These are phyloP conservation scores for Xylariaceae sp. DNA, from an alignment of 2,329 filamentous ascomycete genomes.

Conservation along the genomic window DNA sequence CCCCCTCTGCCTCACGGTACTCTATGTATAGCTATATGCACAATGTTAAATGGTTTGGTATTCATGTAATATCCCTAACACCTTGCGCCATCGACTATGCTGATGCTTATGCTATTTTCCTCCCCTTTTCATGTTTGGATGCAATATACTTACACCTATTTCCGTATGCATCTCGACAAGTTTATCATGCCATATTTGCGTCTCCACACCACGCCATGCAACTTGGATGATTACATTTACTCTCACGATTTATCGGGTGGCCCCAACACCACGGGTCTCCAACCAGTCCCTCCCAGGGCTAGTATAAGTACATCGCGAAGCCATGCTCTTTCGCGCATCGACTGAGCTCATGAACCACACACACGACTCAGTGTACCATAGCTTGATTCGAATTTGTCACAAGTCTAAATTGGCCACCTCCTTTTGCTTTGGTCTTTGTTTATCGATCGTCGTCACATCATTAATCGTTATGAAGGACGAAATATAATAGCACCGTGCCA, in stretches of 20 bases:
- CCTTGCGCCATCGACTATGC: constrained; percentile 25
- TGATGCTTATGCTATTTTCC: constrained; percentile 21
- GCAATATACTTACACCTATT: constrained; percentile 14
- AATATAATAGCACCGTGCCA: not conserved
- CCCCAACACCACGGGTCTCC: not conserved
- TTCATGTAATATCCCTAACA: constrained; percentile 18
- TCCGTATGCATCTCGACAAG: constrained; percentile 6
- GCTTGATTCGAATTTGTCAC: not conserved
- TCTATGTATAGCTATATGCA: no score
- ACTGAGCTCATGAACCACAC: not conserved
- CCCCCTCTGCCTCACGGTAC: no score
- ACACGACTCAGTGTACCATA: constrained; percentile 8
- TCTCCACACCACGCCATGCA: not conserved
- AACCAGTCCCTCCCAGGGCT: not conserved
- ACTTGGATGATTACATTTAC: constrained; percentile 7
- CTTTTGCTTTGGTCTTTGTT: constrained; percentile 9
- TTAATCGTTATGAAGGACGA: constrained; percentile 16
- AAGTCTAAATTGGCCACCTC: not conserved
- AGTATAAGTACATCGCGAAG: not conserved
- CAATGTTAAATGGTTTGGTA: constrained; percentile 3
- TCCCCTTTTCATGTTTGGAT: constrained; percentile 7
- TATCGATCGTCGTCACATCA: constrained; percentile 19
- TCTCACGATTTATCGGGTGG: not conserved
- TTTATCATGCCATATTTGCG: not conserved
- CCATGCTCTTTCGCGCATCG: not conserved